Percentiles rank a stretch among this genome's conserved stretches.
Evolutionary conservation across 192 early-diverging fungal genomes (phyloP).

Genomic region (Dissophora globulifera): DNA sequence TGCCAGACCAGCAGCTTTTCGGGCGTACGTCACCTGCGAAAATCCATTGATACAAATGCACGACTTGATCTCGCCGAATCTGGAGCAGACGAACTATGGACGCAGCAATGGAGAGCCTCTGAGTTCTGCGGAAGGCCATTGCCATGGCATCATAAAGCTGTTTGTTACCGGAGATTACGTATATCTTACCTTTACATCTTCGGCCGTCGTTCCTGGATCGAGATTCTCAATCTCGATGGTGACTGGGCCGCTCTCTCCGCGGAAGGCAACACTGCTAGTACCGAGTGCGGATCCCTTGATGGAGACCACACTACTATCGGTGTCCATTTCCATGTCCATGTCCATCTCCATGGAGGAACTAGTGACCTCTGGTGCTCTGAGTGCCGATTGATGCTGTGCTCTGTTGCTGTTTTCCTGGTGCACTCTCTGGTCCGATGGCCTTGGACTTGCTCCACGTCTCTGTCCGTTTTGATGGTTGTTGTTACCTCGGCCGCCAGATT

Average conservation of each 20-base stretch:
- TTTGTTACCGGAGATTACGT: no score
- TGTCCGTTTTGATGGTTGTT: not conserved
- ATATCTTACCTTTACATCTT: constrained; percentile 67
- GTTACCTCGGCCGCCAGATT: constrained; percentile 3
- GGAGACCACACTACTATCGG: constrained; percentile 9
- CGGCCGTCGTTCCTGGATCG: constrained; percentile 58
- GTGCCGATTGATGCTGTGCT: not conserved
- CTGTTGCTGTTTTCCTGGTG: not conserved
- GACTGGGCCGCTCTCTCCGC: constrained; percentile 62
- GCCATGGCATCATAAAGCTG: no score
- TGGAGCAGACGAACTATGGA: constrained; percentile 42
- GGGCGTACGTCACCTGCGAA: constrained; percentile 60
- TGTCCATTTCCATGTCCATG: constrained; percentile 45
- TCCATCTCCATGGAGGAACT: not conserved
- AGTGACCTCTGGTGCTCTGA: not conserved
- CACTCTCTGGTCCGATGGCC: not conserved
- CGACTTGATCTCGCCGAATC: constrained; percentile 50
- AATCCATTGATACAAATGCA: constrained; percentile 55
- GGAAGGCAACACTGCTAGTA: constrained; percentile 38
- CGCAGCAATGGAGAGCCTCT: no score
- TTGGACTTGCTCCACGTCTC: not conserved
- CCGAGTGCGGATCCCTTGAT: constrained; percentile 44
- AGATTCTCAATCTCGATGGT: constrained; percentile 59
- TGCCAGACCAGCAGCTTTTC: constrained; percentile 53
- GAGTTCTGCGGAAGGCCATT: no score